Percentiles rank a stretch among this genome's conserved stretches.
phyloP scores from a whole-genome alignment of 768 basidiomycete genomes.

The Hebeloma cylindrosporum region DNA sequence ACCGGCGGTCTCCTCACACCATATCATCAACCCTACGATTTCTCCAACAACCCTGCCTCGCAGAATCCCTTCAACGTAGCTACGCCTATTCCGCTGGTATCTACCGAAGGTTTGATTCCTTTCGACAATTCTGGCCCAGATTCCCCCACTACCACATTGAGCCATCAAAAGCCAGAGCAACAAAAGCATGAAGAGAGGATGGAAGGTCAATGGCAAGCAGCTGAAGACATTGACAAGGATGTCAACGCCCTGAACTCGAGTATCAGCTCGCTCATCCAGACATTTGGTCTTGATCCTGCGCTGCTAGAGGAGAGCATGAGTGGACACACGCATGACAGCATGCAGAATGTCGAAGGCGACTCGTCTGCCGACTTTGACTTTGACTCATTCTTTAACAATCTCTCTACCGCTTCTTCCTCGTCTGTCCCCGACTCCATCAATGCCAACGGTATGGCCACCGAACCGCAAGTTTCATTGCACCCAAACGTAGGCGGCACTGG shows the following conservation, averaged over 20 bases:
- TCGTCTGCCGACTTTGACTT: constrained; percentile 16
- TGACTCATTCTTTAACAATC: constrained; percentile 16
- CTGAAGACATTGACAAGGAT: constrained; percentile 68
- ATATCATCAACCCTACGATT: constrained; percentile 37
- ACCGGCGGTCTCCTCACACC: constrained; percentile 29
- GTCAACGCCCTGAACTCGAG: constrained; percentile 68
- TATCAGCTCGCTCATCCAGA: constrained; percentile 71
- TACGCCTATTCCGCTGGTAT: constrained; percentile 13
- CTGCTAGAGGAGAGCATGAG: constrained; percentile 30
- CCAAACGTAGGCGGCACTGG: no score
- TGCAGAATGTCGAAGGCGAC: no score
- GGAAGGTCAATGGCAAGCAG: constrained; percentile 56
- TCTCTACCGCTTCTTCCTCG: constrained; percentile 6
- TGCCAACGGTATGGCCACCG: no score
- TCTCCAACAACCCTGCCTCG: constrained; percentile 24
- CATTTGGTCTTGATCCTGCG: constrained; percentile 62
- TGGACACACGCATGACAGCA: no score
- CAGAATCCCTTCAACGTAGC: constrained; percentile 4
- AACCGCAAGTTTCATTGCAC: no score
- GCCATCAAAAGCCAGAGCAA: constrained; percentile 35
- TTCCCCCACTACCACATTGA: constrained; percentile 14
- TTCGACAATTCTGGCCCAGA: constrained; percentile 26
- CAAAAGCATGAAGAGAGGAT: constrained; percentile 29
- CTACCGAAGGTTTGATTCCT: constrained; percentile 30
- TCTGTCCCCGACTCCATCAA: no score